Percentiles rank a stretch among this genome's conserved stretches.
phyloP scores from a whole-genome alignment of 2,329 filamentous ascomycete species.

The Elsinoe necatrix region DNA sequence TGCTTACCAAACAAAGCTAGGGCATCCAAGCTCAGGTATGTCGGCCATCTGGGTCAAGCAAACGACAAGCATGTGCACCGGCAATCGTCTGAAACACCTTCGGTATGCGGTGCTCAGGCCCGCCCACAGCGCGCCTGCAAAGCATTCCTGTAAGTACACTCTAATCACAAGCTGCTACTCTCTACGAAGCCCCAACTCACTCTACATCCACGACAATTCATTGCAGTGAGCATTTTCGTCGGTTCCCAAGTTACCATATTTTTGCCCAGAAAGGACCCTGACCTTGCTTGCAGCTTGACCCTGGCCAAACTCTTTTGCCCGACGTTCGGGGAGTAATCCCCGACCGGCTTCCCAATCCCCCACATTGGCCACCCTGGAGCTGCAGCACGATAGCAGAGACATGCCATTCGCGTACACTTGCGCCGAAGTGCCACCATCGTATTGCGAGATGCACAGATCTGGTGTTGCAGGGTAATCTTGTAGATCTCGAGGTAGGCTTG shows the following conservation, averaged over 20 bases:
- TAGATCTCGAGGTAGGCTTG: constrained; percentile 8
- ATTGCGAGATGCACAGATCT: neutral
- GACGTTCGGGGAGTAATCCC: constrained; percentile 8
- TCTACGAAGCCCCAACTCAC: too few species aligned
- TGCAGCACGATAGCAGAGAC: neutral
- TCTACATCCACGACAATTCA: too few species aligned
- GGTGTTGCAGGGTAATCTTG: neutral
- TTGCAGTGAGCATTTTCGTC: too few species aligned
- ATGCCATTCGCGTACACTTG: constrained; percentile 4
- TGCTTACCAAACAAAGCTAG: constrained; percentile 4
- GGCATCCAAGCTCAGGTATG: neutral
- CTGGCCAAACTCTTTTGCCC: neutral
- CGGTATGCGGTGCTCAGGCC: neutral
- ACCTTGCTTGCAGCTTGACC: neutral
- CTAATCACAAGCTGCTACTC: too few species aligned
- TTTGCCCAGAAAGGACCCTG: neutral
- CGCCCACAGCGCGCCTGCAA: neutral
- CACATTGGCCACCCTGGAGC: constrained; percentile 1
- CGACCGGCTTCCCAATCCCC: neutral
- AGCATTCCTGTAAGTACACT: neutral
- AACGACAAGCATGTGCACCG: neutral
- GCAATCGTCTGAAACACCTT: neutral
- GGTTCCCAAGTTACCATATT: too few species aligned
- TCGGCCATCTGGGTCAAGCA: constrained; percentile 2
- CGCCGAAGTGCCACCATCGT: constrained; percentile 1